These are phyloP conservation scores for Pachyrhizus erosus DNA, from an alignment of 306 rosid species.

Conservation along the genomic window DNA sequence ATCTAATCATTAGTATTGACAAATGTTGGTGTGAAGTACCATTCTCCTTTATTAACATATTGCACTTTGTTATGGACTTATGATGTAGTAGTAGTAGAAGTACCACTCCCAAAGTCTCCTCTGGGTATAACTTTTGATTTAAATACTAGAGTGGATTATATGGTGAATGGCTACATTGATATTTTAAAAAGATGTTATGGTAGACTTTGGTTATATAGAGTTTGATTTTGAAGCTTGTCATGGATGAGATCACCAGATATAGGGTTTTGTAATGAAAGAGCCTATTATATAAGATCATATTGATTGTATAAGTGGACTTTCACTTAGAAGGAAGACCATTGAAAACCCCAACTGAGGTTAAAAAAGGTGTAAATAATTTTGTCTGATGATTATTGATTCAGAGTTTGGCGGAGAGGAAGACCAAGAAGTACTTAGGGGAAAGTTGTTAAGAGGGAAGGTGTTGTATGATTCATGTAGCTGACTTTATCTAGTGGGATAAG, in stretches of 20 bases:
- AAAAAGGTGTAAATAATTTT: background rate
- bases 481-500: too few species aligned
- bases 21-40: background rate
- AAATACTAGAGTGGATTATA: background rate
- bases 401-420: too few species aligned
- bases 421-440: too few species aligned
- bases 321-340: background rate
- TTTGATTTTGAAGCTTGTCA: background rate
- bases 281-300: background rate
- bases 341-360: background rate
- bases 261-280: background rate
- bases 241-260: background rate
- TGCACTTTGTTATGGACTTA: background rate
- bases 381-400: background rate
- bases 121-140: too few species aligned
- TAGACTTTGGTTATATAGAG: background rate
- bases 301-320: background rate
- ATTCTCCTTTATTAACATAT: background rate
- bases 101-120: background rate
- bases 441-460: too few species aligned
- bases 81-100: too few species aligned
- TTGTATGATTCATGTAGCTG: too few species aligned
- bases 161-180: background rate
- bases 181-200: background rate
- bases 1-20: background rate